phyloP scores from a whole-genome alignment of 352 stramenopile species.

The Phytophthora meadii region DNA sequence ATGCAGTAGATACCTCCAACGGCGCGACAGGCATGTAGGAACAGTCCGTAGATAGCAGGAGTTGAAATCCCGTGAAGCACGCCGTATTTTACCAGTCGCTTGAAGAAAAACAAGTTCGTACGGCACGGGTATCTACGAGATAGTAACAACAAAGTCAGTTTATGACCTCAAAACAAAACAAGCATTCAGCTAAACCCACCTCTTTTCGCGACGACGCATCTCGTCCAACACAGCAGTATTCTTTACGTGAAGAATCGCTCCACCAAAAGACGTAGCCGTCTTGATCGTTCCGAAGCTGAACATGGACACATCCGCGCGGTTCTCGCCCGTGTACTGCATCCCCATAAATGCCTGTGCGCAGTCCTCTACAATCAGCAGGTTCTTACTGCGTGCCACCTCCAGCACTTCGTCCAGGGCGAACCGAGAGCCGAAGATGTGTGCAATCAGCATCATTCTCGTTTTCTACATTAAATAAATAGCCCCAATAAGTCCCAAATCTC shows the following conservation, averaged over 20 bases:
- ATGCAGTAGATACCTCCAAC: conserved; percentile 52
- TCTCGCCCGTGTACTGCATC: conserved; percentile 68
- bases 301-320: conserved; percentile 74
- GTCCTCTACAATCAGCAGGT: conserved; percentile 80
- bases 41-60: conserved; percentile 76
- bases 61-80: conserved; percentile 74
- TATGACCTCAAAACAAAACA: not conserved
- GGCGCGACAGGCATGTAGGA: conserved; percentile 65
- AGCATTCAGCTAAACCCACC: conserved; percentile 28
- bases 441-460: conserved; percentile 74
- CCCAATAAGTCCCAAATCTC: conserved; percentile 6
- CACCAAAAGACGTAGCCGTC: conserved; percentile 82
- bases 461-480: conserved; percentile 39
- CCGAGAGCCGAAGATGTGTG: conserved; percentile 82
- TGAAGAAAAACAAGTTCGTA: conserved; percentile 80
- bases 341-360: conserved; percentile 82
- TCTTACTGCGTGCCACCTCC: conserved; percentile 55
- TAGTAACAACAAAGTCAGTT: not conserved
- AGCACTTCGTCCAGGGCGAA: conserved; percentile 62
- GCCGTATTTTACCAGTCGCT: conserved; percentile 81
- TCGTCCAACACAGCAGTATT: conserved; percentile 59
- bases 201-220: conserved; percentile 72
- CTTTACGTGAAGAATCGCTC: conserved; percentile 70
- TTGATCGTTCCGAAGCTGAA: conserved; percentile 92
- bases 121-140: conserved; percentile 54